phyloP scores from a whole-genome alignment of 2,329 filamentous ascomycete species.

The Colletotrichum falcatum region DNA sequence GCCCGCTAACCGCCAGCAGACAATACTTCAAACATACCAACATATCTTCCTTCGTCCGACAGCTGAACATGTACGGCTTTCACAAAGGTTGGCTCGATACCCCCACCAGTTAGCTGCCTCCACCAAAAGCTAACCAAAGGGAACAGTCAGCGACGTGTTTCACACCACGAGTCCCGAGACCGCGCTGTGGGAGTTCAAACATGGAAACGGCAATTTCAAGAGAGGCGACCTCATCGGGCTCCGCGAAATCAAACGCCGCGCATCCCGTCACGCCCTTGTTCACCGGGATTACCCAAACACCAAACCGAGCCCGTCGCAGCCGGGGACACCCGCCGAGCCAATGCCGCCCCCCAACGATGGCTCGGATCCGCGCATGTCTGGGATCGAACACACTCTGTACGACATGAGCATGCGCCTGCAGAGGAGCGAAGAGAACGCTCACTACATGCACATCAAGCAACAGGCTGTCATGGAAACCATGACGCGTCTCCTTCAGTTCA shows the following conservation, averaged over 20 bases:
- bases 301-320: constrained; percentile 81
- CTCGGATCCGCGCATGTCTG: constrained; percentile 78
- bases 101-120: background rate
- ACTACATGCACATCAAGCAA: constrained; percentile 83
- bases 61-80: constrained; percentile 99
- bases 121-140: constrained; percentile 42
- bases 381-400: constrained; percentile 84
- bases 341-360: constrained; percentile 76
- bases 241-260: constrained; percentile 94
- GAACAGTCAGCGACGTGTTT: constrained; percentile 93
- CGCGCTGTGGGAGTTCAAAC: constrained; percentile 98
- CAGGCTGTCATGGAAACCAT: constrained; percentile 86
- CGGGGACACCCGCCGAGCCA: constrained; percentile 86
- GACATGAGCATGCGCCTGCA: constrained; percentile 82
- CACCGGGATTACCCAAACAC: constrained; percentile 89
- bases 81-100: constrained; percentile 81
- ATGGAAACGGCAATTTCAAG: constrained; percentile 97
- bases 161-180: constrained; percentile 94
- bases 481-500: constrained; percentile 77
- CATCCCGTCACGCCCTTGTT: constrained; percentile 91
- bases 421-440: constrained; percentile 85
- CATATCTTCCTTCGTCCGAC: constrained; percentile 96
- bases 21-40: constrained; percentile 99
- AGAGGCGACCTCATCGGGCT: constrained; percentile 91
- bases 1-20: constrained; percentile 58